Evolutionary conservation across 2,329 filamentous ascomycete genomes (phyloP).

Genomic region (Intubia oerlemansii): DNA sequence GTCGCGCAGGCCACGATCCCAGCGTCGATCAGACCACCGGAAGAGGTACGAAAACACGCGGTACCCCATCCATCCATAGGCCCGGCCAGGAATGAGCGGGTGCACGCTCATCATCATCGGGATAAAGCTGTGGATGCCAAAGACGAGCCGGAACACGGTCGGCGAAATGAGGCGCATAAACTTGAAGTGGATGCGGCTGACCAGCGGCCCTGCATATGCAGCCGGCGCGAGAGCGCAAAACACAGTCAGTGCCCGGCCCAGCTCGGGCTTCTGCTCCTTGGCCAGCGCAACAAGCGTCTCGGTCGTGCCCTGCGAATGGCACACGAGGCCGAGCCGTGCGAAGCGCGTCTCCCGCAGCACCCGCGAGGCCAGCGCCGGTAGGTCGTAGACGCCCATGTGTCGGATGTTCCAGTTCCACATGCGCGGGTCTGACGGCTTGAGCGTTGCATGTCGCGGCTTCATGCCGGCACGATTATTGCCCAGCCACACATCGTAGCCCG

Average conservation of each 20-base stretch:
- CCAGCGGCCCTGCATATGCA: slow-evolving; percentile 69
- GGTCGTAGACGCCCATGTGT: slow-evolving; percentile 79
- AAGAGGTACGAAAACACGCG: slow-evolving; percentile 80
- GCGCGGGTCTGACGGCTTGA: slow-evolving; percentile 55
- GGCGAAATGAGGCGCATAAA: slow-evolving; percentile 73
- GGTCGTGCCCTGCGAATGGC: slow-evolving; percentile 81
- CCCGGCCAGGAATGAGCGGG: slow-evolving; percentile 32
- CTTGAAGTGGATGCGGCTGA: slow-evolving; percentile 76
- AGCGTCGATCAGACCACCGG: slow-evolving; percentile 63
- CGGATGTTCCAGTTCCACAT: slow-evolving; percentile 97
- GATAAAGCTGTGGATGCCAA: slow-evolving; percentile 86
- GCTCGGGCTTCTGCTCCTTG: slow-evolving; percentile 70
- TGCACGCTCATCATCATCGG: slow-evolving; percentile 85
- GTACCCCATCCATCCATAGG: slow-evolving; percentile 74
- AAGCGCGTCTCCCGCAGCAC: slow-evolving; percentile 71
- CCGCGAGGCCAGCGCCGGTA: slow-evolving; percentile 59
- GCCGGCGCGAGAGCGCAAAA: slow-evolving; percentile 85
- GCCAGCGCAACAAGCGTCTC: slow-evolving; percentile 73
- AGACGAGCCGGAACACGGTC: slow-evolving; percentile 54
- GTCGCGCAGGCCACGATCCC: slow-evolving; percentile 60
- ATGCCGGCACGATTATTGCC: slow-evolving; percentile 88
- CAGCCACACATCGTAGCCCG: slow-evolving; percentile 86
- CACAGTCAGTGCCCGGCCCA: slow-evolving; percentile 64
- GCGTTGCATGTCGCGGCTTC: slow-evolving; percentile 48
- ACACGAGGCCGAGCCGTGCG: slow-evolving; percentile 59